phyloP scores from a whole-genome alignment of 257 asterid genomes.

The Solanum tarijense region DNA sequence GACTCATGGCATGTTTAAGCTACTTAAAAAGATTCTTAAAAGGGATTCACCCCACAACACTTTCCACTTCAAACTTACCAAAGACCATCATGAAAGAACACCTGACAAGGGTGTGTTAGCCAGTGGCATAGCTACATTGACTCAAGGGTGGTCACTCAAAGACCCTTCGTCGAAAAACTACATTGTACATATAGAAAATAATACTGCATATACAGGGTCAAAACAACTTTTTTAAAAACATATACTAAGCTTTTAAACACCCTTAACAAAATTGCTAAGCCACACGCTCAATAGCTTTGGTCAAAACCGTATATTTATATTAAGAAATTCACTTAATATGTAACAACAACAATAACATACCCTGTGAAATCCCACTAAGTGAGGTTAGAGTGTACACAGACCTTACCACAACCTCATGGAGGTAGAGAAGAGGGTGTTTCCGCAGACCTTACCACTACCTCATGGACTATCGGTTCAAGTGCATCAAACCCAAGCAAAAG shows the following conservation, averaged over 20 bases:
- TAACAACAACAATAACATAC: too few relatives aligned
- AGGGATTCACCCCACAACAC: background rate
- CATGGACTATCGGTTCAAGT: background rate
- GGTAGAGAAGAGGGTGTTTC: background rate
- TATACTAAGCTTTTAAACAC: background rate
- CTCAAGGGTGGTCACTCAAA: background rate
- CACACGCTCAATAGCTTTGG: background rate
- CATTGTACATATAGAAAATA: background rate
- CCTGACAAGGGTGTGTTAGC: background rate
- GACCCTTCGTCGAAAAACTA: background rate
- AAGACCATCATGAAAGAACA: background rate
- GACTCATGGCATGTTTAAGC: background rate
- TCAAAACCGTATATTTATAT: background rate
- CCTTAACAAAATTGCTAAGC: background rate
- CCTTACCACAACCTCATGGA: background rate
- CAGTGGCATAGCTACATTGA: background rate
- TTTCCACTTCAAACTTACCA: background rate
- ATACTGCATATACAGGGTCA: background rate
- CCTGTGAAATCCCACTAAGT: background rate
- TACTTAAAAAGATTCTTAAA: background rate
- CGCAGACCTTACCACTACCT: background rate
- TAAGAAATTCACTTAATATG: background rate
- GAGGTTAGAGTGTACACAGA: background rate
- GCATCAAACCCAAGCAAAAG: background rate
- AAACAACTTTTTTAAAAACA: too few relatives aligned